These are phyloP conservation scores for Selaginella moellendorffii DNA, from an alignment of 75 land plant genomes.

Conservation along the genomic window DNA sequence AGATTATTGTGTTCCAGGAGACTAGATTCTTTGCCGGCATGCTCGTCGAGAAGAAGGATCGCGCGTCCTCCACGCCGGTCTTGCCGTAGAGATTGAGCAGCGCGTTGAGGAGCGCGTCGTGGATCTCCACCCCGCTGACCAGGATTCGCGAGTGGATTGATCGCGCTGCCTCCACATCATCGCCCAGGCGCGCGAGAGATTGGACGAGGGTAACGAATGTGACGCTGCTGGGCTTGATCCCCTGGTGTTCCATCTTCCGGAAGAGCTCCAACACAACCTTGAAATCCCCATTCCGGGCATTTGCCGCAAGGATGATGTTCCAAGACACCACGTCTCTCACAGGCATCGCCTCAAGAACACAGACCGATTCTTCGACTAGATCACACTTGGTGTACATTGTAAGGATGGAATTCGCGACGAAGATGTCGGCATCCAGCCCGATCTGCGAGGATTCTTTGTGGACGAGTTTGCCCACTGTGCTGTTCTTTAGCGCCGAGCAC, in stretches of 20 bases:
- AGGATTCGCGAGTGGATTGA: slow-evolving; percentile 1
- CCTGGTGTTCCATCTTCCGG: slow-evolving; percentile 6
- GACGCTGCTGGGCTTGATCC: slow-evolving; percentile 5
- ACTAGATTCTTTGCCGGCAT: neutral
- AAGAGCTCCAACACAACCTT: slow-evolving; percentile 2
- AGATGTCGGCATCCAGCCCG: neutral
- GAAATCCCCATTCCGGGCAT: neutral
- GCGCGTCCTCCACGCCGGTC: slow-evolving; percentile 1
- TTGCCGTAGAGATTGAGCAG: slow-evolving; percentile 11
- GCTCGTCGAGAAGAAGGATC: neutral
- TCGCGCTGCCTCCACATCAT: slow-evolving; percentile 1
- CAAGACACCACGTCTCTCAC: slow-evolving; percentile 7
- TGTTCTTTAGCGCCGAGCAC: too few species aligned
- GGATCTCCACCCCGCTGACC: neutral
- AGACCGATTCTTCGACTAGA: neutral
- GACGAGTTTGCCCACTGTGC: too few species aligned
- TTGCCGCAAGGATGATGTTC: slow-evolving; percentile 11
- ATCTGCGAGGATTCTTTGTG: too few species aligned
- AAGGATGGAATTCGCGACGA: slow-evolving; percentile 8
- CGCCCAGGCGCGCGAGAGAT: neutral
- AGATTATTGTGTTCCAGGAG: neutral
- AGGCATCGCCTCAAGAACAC: neutral
- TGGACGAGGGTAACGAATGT: neutral
- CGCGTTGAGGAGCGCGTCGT: neutral
- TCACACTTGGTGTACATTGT: slow-evolving; percentile 13